Base-by-base conservation (phyloP, 1,284 basidiomycete species). In the Tilletia indica region DNA sequence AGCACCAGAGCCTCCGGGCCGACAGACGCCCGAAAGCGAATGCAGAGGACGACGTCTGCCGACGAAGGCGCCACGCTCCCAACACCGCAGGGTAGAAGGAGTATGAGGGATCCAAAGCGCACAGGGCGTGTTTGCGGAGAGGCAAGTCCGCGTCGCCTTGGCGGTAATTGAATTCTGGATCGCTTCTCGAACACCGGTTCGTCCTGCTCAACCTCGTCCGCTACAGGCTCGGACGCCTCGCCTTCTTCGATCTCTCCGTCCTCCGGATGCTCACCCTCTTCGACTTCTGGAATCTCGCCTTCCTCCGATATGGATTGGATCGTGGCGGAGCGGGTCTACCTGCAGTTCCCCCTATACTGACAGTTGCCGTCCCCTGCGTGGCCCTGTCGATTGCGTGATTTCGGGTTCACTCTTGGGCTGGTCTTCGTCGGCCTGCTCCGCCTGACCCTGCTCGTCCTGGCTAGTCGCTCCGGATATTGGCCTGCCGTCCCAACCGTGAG, bases 201-300 rank as follows among this genome's bases (percentile, higher is more conserved):
- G 42, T 45, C 42, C 42, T 45, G 42, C 42, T 45, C 9, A 8
- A 45, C 42, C 14, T 45, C 42, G 42, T 45, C 42, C 42, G 42
- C 34, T 3, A 34, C 61, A 14, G 34, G 61, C 61, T 64, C 36
- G 34, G 19, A 34, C 39, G 31, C 61, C 56, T 58, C 38, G 14
- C 36, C 61, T 16, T 64, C 61, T 64, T 64, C 34, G 36, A 64
- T 64, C 34, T 64, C 61, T 19, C 61, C 61, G 36, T 64, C 61
- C n/a, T 64, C 61, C 12, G 34, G 6, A 45, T 45, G 42, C 42
- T 45, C 42, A 3, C 42, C 42, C 42, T 45, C 42, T 25, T 54
- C 51, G 51, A 25, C 61, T 5, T 64, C 61, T 14, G 61, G 36
- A 19, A 64, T 39, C n/a, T 64, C 61, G 34, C 61, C 61, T 39